Percentiles rank a stretch among this genome's conserved stretches.
These are phyloP conservation scores for Berberis thunbergii DNA, from an alignment of 164 flowering plant genomes.

Conservation along the genomic window DNA sequence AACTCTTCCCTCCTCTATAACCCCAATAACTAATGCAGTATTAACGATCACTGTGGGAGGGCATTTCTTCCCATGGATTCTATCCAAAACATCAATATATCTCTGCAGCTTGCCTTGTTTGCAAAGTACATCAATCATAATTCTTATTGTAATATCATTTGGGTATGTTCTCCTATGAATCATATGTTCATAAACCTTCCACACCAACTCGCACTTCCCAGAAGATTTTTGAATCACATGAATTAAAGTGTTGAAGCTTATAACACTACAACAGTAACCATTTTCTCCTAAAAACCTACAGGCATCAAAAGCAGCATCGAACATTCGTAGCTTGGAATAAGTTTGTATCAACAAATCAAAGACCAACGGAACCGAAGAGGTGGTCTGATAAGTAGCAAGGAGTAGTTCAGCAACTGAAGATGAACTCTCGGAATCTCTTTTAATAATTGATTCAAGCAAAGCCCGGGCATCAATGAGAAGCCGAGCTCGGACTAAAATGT, in stretches of 20 bases:
- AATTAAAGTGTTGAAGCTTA: constrained; percentile 54
- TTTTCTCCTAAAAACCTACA: constrained; percentile 41
- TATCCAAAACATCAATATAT: constrained; percentile 40
- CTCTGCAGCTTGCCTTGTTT: constrained; percentile 65
- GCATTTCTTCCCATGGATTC: constrained; percentile 59
- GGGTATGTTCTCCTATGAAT: constrained; percentile 46
- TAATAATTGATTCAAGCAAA: constrained; percentile 49
- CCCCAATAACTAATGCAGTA: constrained; percentile 40
- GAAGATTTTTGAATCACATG: constrained; percentile 52
- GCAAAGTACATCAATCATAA: constrained; percentile 55
- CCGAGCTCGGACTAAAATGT: constrained; percentile 45
- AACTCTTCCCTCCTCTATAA: constrained; percentile 49
- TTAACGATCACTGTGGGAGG: constrained; percentile 60
- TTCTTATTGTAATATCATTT: constrained; percentile 43
- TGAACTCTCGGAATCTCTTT: constrained; percentile 7
- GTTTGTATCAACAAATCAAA: constrained; percentile 69
- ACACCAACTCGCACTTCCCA: constrained; percentile 22
- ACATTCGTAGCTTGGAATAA: constrained; percentile 62
- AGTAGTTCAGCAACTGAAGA: constrained; percentile 35
- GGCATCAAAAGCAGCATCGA: constrained; percentile 41
- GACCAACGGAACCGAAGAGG: constrained; percentile 37
- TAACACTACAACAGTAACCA: constrained; percentile 46
- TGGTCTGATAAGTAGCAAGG: constrained; percentile 31
- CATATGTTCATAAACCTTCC: constrained; percentile 78
- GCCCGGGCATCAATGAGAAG: constrained; percentile 50